phyloP scores from a whole-genome alignment of 2,329 filamentous ascomycete species.

The Thielaviopsis punctulata region DNA sequence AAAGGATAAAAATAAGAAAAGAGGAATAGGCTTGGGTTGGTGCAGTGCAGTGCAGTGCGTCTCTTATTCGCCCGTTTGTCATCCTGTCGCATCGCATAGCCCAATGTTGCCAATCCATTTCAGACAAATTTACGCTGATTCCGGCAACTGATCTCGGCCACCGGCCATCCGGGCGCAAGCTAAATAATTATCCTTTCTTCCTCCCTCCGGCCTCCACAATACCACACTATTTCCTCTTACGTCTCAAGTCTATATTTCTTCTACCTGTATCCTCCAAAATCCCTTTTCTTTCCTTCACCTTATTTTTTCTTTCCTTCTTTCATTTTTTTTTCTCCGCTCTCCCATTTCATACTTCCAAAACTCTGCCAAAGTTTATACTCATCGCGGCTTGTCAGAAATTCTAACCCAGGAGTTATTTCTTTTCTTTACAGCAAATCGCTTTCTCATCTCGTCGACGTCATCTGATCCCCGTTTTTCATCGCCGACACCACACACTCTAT shows the following conservation, averaged over 20 bases:
- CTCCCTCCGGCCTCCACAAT: slow-evolving; percentile 12
- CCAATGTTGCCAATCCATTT: not conserved
- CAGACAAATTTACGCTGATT: slow-evolving; percentile 5
- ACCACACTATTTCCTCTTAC: slow-evolving; percentile 3
- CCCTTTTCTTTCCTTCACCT: not conserved
- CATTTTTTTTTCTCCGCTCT: not conserved
- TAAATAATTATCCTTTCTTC: slow-evolving; percentile 7
- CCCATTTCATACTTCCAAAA: not conserved
- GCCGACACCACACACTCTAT: not conserved
- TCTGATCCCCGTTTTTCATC: not conserved
- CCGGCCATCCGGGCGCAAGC: slow-evolving; percentile 11
- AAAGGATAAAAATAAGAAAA: not conserved
- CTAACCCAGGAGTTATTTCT: not conserved
- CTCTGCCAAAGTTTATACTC: not conserved
- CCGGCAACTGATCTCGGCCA: slow-evolving; percentile 13
- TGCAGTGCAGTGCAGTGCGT: too few species aligned
- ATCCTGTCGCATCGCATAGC: not conserved
- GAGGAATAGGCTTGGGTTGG: not conserved
- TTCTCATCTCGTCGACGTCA: not conserved
- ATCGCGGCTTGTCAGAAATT: not conserved
- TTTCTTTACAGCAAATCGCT: not conserved
- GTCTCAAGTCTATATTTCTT: slow-evolving; percentile 3
- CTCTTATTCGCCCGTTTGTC: not conserved
- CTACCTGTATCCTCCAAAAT: not conserved
- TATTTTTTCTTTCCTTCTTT: not conserved